A percentile compares a stretch with the other conserved stretches of the same genome.
Conservation (phyloP, 140 eudicot genomes). For the Oenanthe javanica region DNA sequence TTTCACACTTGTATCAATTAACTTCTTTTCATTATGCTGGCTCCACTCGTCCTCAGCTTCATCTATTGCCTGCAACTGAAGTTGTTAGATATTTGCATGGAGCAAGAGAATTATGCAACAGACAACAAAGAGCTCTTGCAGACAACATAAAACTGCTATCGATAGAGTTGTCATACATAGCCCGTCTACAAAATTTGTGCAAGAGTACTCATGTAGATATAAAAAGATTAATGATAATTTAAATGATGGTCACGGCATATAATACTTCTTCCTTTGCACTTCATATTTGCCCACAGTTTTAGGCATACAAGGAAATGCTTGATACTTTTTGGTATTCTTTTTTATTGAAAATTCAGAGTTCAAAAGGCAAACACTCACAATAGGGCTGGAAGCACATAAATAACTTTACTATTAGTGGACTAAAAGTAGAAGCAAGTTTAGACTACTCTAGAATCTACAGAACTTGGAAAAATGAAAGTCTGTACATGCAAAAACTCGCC, state of each 20-base stretch:
- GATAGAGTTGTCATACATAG: not conserved
- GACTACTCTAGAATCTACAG: not conserved
- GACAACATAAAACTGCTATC: not conserved
- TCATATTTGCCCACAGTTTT: not conserved
- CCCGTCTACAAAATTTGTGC: not conserved
- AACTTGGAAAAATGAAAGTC: not conserved
- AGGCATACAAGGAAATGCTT: not conserved
- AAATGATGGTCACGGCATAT: not conserved
- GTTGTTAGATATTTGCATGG: not conserved
- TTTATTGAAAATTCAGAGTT: not conserved
- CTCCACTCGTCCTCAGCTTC: conserved; percentile 99
- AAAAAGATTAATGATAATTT: not conserved
- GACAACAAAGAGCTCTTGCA: not conserved
- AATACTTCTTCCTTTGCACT: not conserved
- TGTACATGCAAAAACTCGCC: not conserved
- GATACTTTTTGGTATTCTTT: not conserved
- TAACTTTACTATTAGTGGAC: not conserved
- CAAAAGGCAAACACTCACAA: not conserved
- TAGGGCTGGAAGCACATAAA: not conserved
- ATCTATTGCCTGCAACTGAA: conserved; percentile 70
- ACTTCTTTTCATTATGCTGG: conserved; percentile 82
- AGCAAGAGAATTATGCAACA: not conserved
- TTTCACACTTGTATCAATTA: conserved; percentile 34
- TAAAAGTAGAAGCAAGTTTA: not conserved
- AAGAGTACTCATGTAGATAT: not conserved